A percentile compares a stretch with the other conserved stretches of the same genome.
Evolutionary conservation across 2,329 filamentous ascomycete species (phyloP).

Genomic region (Anisogramma anomala): DNA sequence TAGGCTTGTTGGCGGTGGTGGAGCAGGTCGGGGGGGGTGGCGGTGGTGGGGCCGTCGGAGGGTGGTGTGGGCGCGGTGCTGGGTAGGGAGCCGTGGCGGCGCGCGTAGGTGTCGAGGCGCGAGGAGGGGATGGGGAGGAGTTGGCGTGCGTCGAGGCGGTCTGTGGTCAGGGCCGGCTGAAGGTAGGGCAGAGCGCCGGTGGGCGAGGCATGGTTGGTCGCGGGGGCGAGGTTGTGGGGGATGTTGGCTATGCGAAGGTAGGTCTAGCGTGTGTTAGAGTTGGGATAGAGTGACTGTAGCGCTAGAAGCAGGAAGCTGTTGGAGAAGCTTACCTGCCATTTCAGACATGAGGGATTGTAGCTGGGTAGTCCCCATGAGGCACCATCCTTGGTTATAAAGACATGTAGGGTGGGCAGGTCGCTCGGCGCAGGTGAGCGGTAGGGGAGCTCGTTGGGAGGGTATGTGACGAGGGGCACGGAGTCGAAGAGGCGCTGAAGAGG

Average conservation of each 20-base stretch:
- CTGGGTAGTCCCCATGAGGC: constrained; percentile 54
- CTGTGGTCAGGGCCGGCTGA: constrained; percentile 35
- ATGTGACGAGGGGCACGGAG: constrained; percentile 65
- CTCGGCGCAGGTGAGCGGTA: constrained; percentile 38
- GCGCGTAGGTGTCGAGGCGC: constrained; percentile 10
- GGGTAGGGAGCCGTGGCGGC: constrained; percentile 5
- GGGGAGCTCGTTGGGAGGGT: constrained; percentile 65
- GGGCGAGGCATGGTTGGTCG: constrained; percentile 88
- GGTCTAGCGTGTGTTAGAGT: constrained; percentile 40
- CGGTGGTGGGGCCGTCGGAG: constrained; percentile 16
- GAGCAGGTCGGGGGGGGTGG: constrained; percentile 30
- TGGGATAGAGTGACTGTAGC: neutral
- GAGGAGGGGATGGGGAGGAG: constrained; percentile 14
- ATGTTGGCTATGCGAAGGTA: constrained; percentile 70
- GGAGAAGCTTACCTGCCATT: constrained; percentile 68
- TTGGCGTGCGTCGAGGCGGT: constrained; percentile 27
- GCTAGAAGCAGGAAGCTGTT: neutral
- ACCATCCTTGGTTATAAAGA: constrained; percentile 61
- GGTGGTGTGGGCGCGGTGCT: constrained; percentile 6
- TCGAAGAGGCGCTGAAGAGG: constrained; percentile 78
- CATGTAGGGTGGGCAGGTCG: constrained; percentile 50
- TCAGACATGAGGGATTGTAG: constrained; percentile 86
- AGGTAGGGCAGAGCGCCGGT: constrained; percentile 83
- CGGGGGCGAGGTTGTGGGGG: constrained; percentile 53
- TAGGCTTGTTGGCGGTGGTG: constrained; percentile 57